These are phyloP conservation scores for Penicillium palitans DNA, from an alignment of 2,329 filamentous ascomycete genomes.

Conservation along the genomic window DNA sequence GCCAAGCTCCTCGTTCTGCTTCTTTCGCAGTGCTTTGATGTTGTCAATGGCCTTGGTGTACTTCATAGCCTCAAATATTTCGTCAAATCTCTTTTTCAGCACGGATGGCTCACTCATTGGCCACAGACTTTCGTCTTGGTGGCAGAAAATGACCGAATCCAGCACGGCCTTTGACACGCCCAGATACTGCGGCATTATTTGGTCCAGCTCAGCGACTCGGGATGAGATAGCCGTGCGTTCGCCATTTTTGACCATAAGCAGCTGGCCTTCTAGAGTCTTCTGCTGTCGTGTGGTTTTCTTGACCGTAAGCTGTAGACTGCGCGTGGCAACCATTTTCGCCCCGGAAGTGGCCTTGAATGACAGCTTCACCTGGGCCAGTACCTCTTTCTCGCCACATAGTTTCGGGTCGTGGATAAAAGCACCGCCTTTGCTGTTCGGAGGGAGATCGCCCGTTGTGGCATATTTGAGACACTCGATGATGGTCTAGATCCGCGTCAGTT, in stretches of 20 bases:
- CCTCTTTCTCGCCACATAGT: conserved; percentile 77
- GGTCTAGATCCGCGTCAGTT: conserved; percentile 53
- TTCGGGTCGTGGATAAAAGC: conserved; percentile 98
- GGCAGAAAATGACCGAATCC: conserved; percentile 96
- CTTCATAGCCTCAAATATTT: conserved; percentile 95
- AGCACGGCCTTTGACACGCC: conserved; percentile 88
- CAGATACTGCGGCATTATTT: conserved; percentile 78
- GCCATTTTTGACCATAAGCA: conserved; percentile 74
- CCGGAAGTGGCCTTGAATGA: conserved; percentile 79
- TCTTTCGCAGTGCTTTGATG: conserved; percentile 82
- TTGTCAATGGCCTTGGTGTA: conserved; percentile 98
- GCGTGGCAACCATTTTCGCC: conserved; percentile 76
- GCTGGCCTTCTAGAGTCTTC: conserved; percentile 80
- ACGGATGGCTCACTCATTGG: conserved; percentile 83
- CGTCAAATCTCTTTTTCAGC: conserved; percentile 92
- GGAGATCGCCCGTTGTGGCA: conserved; percentile 90
- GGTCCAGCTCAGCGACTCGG: conserved; percentile 76
- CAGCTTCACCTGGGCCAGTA: conserved; percentile 87
- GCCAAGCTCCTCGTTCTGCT: conserved; percentile 72
- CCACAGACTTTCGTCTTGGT: conserved; percentile 97
- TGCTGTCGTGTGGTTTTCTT: conserved; percentile 75
- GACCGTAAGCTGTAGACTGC: conserved; percentile 80
- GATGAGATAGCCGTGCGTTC: conserved; percentile 78
- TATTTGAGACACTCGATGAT: conserved; percentile 99
- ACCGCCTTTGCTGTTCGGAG: conserved; percentile 83